Percentiles rank a stretch among this genome's conserved stretches.
Conservation (phyloP, 805 yeast species). For the Hyphopichia homilentoma region DNA sequence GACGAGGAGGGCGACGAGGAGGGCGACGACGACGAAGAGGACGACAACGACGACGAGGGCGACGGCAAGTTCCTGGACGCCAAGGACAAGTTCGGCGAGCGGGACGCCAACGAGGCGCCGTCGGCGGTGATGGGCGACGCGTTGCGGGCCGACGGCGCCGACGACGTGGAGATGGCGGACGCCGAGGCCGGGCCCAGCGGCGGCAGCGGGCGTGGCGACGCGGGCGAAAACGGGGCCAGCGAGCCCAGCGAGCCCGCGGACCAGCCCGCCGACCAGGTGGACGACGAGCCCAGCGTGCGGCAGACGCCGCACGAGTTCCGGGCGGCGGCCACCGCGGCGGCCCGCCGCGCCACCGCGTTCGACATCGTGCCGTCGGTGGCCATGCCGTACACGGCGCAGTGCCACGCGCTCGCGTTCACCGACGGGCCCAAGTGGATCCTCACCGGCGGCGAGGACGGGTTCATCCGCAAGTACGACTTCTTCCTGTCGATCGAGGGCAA, state of each 20-base stretch:
- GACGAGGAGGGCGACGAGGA: constrained; percentile 19
- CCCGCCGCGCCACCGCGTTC: constrained; percentile 50
- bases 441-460: constrained; percentile 96
- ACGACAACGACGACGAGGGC: constrained; percentile 21
- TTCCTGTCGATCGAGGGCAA: constrained; percentile 83
- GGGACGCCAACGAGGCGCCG: constrained; percentile 15
- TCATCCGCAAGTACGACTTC: constrained; percentile 84
- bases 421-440: constrained; percentile 82
- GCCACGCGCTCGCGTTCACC: constrained; percentile 74
- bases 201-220: constrained; percentile 14
- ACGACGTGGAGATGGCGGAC: constrained; percentile 14
- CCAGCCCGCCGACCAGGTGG: constrained; percentile 4
- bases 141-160: constrained; percentile 13
- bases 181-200: constrained; percentile 15
- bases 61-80: constrained; percentile 18
- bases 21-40: constrained; percentile 23
- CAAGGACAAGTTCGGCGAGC: constrained; percentile 16
- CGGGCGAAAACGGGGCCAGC: constrained; percentile 10
- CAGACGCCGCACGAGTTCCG: constrained; percentile 11
- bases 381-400: constrained; percentile 73
- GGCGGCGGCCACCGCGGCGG: constrained; percentile 35
- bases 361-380: constrained; percentile 86
- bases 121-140: too few relatives aligned
- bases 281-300: constrained; percentile 3
- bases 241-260: too few relatives aligned